phyloP scores from a whole-genome alignment of 1,284 basidiomycete genomes.

The Mycosarcoma mackinlayi region DNA sequence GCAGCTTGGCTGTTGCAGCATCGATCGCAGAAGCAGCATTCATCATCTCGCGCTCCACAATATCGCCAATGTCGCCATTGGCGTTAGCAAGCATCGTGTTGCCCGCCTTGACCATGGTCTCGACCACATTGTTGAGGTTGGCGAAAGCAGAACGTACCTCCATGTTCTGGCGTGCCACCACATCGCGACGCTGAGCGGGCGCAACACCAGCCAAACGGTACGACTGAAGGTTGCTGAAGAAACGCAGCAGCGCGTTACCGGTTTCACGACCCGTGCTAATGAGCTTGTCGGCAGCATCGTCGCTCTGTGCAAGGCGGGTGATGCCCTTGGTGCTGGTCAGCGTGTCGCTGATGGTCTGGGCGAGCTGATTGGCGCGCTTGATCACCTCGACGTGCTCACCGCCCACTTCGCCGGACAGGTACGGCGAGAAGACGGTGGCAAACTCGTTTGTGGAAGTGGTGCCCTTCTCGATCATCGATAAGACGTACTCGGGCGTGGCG shows the following conservation, averaged over 20 bases:
- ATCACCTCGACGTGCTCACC: constrained; percentile 98
- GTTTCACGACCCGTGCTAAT: constrained; percentile 84
- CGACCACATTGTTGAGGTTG: constrained; percentile 87
- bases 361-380: constrained; percentile 95
- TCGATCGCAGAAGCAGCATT: constrained; percentile 94
- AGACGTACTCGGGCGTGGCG: constrained; percentile 95
- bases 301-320: constrained; percentile 87
- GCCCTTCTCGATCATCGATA: constrained; percentile 98
- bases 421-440: constrained; percentile 91
- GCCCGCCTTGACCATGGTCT: constrained; percentile 85
- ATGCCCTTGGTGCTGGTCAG: constrained; percentile 94
- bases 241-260: constrained; percentile 86
- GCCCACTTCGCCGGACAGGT: constrained; percentile 86
- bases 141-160: constrained; percentile 83
- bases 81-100: constrained; percentile 80
- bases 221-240: constrained; percentile 95
- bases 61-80: constrained; percentile 93
- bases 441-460: constrained; percentile 94
- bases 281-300: constrained; percentile 91
- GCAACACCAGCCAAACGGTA: constrained; percentile 77
- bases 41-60: constrained; percentile 96
- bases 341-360: constrained; percentile 91
- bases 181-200: constrained; percentile 81
- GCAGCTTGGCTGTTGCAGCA: constrained; percentile 86
- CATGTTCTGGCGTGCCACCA: constrained; percentile 88